Base-by-base conservation (phyloP, 2,329 filamentous ascomycete genomes). In the Xylaria hypoxylon region DNA sequence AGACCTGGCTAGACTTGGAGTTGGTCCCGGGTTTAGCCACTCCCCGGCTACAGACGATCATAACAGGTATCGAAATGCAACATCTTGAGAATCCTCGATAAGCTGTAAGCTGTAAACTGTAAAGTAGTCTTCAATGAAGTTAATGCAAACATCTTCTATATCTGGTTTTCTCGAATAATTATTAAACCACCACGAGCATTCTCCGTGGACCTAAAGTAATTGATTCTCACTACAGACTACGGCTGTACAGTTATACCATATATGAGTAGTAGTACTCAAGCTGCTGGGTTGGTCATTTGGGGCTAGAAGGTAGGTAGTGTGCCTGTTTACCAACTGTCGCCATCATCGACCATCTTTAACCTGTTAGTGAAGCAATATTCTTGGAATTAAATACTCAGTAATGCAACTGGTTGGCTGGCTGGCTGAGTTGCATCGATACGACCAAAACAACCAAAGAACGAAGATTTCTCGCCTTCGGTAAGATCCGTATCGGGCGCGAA, bases 401-500 rank as follows among this genome's bases (percentile, higher is more conserved):
- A 44, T 17, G 4, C 52, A 47, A 17, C 35, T 28, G 31, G 52
- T 45, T 24, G 24, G 28, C 35, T 28, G 31, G 52, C 45, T 24
- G 24, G 28, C 51, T 55, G 28, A 22, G 17, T 33, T 55, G 50
- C 17, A 45, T 51, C 38, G 11, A 45, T 50, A 28, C 50, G 45
- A 38, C 35, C 13, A 38, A 38, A 55, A 42, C 7, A 35, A 24
- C 19, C 35, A 31, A 42, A 38, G 6, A 47, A 57, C n/a, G 35
- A 40, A 47, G 35, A 38, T 31, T 51, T 47, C 38, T 59, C 40
- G 44, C 47, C 42, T 15, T 40, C 62, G 65, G 61, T 22, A 64
- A 59, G 31, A 55, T n/a, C 65, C 61, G 62, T 58, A 42, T 33
- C 57, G 35, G n/a, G 56, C n/a, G 47, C 42, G 47, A 57, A 62